Base-by-base conservation (phyloP, 495 filamentous ascomycete species). In the Penicillium egyptiacum region DNA sequence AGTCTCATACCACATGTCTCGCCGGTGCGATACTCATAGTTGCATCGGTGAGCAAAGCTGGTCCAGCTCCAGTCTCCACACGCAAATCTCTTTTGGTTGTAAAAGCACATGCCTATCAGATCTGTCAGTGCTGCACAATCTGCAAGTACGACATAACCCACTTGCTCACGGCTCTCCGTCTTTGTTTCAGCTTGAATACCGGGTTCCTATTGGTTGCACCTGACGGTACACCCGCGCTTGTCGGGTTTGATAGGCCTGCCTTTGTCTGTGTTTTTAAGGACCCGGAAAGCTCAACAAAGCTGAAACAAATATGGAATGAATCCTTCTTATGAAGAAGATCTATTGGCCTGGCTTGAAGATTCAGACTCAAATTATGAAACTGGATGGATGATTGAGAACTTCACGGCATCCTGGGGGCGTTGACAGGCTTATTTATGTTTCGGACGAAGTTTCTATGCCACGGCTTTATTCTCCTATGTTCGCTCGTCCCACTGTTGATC, bases 1-100 rank as follows among this genome's bases (percentile, higher is more conserved):
- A 97, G 85, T 79, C 88, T 94, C 80, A 96, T 91, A 65, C 94
- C 94, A 76, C 94, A 98, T 41, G 94, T 98, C 81, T 98, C 94
- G 69, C 94, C 94, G 48, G 88, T 97, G 64, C 95, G 91, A 78
- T 98, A 96, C 67, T 98, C 94, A 75, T 88, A 89, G 71, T 88
- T 86, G 84, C 95, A 98, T 62, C 96, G 94, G 73, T 92, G 83
- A 59, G 89, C 86, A 81, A 98, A 97, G 73, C 86, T 86, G 63
- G 90, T 89, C 94, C 95, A 98, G 74, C 92, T 93, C 86, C 86
- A 97, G 81, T 94, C 93, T 66, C 87, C 87, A 76, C 94, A 98
- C 8, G 73, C 62, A 61, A 77, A 83, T 67, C 66, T 68, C 65
- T 77, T 80, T 65, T 82, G 80, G 64, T 83, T 81, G 75, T 81